Conservation (phyloP, 768 basidiomycete genomes). For the Phanerochaete carnosa region DNA sequence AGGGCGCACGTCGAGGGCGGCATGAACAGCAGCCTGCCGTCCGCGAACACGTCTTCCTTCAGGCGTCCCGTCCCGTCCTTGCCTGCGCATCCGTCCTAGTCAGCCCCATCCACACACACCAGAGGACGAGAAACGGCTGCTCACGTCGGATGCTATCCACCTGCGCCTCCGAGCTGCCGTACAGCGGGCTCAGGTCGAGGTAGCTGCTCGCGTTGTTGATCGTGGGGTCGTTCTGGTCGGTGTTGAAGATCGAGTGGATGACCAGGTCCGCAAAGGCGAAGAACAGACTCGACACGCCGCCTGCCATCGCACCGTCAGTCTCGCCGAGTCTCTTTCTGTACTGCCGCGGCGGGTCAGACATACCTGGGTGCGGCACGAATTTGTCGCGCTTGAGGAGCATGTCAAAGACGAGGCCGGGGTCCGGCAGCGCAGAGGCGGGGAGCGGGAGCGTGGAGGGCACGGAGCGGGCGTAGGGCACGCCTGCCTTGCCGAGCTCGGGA, state of each 20-base stretch:
- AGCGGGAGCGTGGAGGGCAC: constrained; percentile 47
- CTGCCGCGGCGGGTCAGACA: constrained; percentile 14
- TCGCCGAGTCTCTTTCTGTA: constrained; percentile 43
- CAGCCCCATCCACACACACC: not conserved
- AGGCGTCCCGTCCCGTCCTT: constrained; percentile 63
- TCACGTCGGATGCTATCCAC: constrained; percentile 50
- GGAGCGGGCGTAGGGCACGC: constrained; percentile 49
- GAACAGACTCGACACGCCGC: constrained; percentile 67
- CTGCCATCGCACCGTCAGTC: no score
- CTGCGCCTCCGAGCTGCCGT: constrained; percentile 51
- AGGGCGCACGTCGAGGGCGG: constrained; percentile 70
- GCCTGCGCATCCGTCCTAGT: not conserved
- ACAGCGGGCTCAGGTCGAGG: constrained; percentile 72
- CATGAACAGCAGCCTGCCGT: constrained; percentile 62
- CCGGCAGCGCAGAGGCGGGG: constrained; percentile 51
- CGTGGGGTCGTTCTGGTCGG: constrained; percentile 31
- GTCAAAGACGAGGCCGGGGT: constrained; percentile 69
- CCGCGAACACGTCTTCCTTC: constrained; percentile 69
- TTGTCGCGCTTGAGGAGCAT: constrained; percentile 48
- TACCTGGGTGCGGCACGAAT: constrained; percentile 22
- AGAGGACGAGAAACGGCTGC: not conserved
- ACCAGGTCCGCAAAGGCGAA: constrained; percentile 79
- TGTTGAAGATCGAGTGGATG: constrained; percentile 72
- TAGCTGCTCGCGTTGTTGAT: constrained; percentile 67
- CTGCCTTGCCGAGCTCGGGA: constrained; percentile 32